These are phyloP conservation scores for Yarrowia bubula DNA, from an alignment of 805 yeast species.

Conservation along the genomic window DNA sequence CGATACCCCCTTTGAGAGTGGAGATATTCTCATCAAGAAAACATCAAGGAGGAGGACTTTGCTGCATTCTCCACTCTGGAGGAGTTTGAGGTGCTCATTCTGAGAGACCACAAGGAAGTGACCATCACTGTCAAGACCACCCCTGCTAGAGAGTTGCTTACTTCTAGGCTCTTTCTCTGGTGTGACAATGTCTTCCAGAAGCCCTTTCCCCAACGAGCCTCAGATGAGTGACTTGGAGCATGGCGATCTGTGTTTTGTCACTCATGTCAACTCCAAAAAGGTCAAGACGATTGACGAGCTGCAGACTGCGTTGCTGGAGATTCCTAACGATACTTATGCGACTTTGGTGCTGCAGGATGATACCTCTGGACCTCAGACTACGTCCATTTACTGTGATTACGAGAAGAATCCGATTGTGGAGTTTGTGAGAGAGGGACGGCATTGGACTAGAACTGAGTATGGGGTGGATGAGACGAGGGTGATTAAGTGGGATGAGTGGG, in stretches of 20 bases:
- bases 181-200: slow-evolving; percentile 75
- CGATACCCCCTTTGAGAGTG: slow-evolving; percentile 49
- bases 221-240: slow-evolving; percentile 77
- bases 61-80: slow-evolving; percentile 47
- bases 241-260: slow-evolving; percentile 67
- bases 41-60: slow-evolving; percentile 65
- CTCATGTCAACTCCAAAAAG: slow-evolving; percentile 75
- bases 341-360: slow-evolving; percentile 74
- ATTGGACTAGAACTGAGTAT: slow-evolving; percentile 15
- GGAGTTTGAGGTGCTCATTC: slow-evolving; percentile 54
- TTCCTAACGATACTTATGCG: slow-evolving; percentile 74
- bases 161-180: slow-evolving; percentile 70
- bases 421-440: slow-evolving; percentile 41
- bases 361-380: slow-evolving; percentile 79
- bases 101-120: slow-evolving; percentile 63
- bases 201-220: slow-evolving; percentile 68
- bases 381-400: slow-evolving; percentile 75
- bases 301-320: slow-evolving; percentile 55
- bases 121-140: slow-evolving; percentile 61
- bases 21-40: slow-evolving; percentile 68
- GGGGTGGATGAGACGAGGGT: neutral
- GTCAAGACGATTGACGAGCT: slow-evolving; percentile 68
- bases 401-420: slow-evolving; percentile 68
- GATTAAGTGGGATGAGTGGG: slow-evolving; percentile 24
- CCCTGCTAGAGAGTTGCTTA: slow-evolving; percentile 52